Conservation (phyloP, 2,329 filamentous ascomycete genomes). For the Aspergillus clavatus region DNA sequence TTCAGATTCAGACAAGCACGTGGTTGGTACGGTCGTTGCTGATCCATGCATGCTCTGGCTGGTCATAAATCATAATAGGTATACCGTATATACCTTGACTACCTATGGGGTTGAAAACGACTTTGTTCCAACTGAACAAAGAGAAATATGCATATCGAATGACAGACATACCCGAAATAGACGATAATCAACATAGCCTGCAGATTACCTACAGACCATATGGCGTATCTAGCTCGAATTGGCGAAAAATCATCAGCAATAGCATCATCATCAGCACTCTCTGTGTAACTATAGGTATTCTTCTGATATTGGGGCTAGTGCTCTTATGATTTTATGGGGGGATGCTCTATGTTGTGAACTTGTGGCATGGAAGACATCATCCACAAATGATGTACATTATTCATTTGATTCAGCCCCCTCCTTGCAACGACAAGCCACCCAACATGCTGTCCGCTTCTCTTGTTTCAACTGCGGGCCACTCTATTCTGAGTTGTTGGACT, state of each 20-base stretch:
- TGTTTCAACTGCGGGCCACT: slow-evolving; percentile 10
- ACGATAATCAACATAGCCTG: not conserved
- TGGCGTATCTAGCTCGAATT: not conserved
- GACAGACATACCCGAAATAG: not conserved
- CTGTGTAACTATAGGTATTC: slow-evolving; percentile 2
- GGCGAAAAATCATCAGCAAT: too few relatives aligned
- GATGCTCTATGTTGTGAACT: too few relatives aligned
- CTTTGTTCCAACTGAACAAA: not conserved
- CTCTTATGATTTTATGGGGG: too few relatives aligned
- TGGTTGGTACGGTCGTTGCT: not conserved
- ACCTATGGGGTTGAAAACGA: too few relatives aligned
- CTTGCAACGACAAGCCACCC: slow-evolving; percentile 8
- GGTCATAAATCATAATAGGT: too few relatives aligned
- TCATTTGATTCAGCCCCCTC: slow-evolving; percentile 6
- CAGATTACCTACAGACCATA: not conserved
- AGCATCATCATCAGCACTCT: too few relatives aligned
- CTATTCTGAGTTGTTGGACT: slow-evolving; percentile 7
- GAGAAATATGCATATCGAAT: not conserved
- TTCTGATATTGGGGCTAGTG: too few relatives aligned
- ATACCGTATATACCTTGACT: too few relatives aligned
- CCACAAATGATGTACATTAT: not conserved
- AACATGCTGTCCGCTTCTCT: slow-evolving; percentile 1
- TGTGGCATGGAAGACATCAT: too few relatives aligned
- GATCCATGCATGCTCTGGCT: too few relatives aligned
- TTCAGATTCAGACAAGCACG: not conserved